Conservation (phyloP, 768 basidiomycete species). For the Scleroderma bovista region DNA sequence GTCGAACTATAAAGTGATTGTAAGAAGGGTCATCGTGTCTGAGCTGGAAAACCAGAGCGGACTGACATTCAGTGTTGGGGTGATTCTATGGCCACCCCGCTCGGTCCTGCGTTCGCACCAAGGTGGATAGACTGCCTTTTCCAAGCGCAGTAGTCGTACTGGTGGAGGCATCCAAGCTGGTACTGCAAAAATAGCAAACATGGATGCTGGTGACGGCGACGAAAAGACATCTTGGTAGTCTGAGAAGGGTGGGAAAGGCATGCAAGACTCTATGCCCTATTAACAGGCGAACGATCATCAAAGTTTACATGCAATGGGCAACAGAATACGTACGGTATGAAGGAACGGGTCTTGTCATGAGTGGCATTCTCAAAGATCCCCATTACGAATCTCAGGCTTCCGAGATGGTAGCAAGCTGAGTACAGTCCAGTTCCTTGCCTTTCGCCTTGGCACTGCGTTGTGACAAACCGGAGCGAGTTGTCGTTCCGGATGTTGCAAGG, state of each 20-base stretch:
- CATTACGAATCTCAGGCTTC: slow-evolving; percentile 92
- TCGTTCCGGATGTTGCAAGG: slow-evolving; percentile 43
- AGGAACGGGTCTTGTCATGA: slow-evolving; percentile 87
- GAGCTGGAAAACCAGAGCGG: neutral
- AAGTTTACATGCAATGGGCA: neutral
- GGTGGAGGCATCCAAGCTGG: slow-evolving; percentile 69
- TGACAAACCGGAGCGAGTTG: slow-evolving; percentile 49
- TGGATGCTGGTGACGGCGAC: slow-evolving; percentile 44
- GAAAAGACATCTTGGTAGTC: slow-evolving; percentile 65
- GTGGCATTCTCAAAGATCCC: slow-evolving; percentile 88
- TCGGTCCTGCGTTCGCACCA: slow-evolving; percentile 85
- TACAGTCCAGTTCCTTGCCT: slow-evolving; percentile 75
- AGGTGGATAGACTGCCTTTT: slow-evolving; percentile 74
- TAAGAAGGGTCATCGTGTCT: neutral
- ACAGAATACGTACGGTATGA: slow-evolving; percentile 68
- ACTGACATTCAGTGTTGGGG: slow-evolving; percentile 83
- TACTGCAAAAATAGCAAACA: slow-evolving; percentile 58
- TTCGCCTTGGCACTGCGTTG: slow-evolving; percentile 70
- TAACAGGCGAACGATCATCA: neutral
- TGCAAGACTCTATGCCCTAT: slow-evolving; percentile 62
- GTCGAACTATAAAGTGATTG: slow-evolving; percentile 51
- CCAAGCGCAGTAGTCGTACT: slow-evolving; percentile 57
- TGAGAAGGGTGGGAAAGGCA: slow-evolving; percentile 65
- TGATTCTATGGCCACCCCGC: slow-evolving; percentile 77
- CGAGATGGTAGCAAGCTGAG: slow-evolving; percentile 58